Percentiles rank a stretch among this genome's conserved stretches.
Evolutionary conservation across 2,329 filamentous ascomycete species (phyloP).

Genomic region (Achaetomium macrosporum): DNA sequence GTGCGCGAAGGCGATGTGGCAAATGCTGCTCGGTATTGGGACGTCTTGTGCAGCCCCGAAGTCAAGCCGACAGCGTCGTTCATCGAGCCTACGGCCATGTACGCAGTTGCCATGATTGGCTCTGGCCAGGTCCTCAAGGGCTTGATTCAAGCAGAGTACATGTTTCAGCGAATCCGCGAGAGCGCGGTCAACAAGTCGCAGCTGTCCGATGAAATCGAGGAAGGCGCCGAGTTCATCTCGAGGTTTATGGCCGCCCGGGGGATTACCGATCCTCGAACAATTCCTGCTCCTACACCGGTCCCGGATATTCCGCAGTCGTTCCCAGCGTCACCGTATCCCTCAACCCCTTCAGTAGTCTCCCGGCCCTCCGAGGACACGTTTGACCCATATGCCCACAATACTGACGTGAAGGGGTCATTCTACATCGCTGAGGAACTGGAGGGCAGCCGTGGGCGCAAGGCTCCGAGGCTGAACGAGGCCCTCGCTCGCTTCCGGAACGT

Average conservation of each 20-base stretch:
- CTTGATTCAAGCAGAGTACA: slow-evolving; percentile 69
- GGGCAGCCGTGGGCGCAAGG: slow-evolving; percentile 66
- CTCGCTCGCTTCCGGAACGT: slow-evolving; percentile 85
- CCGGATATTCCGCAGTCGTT: slow-evolving; percentile 44
- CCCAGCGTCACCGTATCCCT: slow-evolving; percentile 45
- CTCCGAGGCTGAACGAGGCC: slow-evolving; percentile 71
- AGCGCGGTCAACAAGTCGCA: slow-evolving; percentile 50
- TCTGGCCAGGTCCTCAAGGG: slow-evolving; percentile 81
- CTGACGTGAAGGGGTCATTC: slow-evolving; percentile 89
- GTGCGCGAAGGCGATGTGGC: slow-evolving; percentile 75
- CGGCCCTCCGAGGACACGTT: slow-evolving; percentile 69
- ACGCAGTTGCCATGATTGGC: slow-evolving; percentile 78
- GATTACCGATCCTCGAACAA: slow-evolving; percentile 49
- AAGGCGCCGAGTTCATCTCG: slow-evolving; percentile 66
- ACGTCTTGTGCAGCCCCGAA: slow-evolving; percentile 59
- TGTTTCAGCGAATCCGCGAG: slow-evolving; percentile 78
- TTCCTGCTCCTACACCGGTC: slow-evolving; percentile 40
- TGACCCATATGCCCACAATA: slow-evolving; percentile 85
- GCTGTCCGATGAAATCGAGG: slow-evolving; percentile 74
- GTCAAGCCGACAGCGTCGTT: slow-evolving; percentile 57
- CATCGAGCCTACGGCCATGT: slow-evolving; percentile 88
- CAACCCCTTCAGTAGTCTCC: slow-evolving; percentile 47
- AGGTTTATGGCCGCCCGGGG: slow-evolving; percentile 53
- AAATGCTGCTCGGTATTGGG: slow-evolving; percentile 75
- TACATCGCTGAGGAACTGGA: slow-evolving; percentile 87